Conservation (phyloP, 148 eudicot genomes). For the Camellia lanceoleosa region DNA sequence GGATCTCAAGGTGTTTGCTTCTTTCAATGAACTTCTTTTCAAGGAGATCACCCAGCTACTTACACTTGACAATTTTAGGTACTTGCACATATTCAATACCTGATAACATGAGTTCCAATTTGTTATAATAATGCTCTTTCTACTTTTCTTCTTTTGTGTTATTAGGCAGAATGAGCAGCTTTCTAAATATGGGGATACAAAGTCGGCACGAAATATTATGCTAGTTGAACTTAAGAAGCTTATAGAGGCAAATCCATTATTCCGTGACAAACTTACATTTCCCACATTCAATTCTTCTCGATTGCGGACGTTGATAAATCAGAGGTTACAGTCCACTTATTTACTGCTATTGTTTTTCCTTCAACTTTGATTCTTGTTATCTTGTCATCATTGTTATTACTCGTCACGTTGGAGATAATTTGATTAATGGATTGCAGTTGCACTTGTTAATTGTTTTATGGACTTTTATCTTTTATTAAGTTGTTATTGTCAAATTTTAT, state of each 20-base stretch:
- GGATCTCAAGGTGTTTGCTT: constrained; percentile 53
- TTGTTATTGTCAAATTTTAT: not conserved
- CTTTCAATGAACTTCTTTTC: constrained; percentile 57
- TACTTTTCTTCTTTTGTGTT: not conserved
- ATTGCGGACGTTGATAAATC: constrained; percentile 54
- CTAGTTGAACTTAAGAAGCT: constrained; percentile 57
- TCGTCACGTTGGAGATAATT: not conserved
- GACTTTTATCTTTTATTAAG: not conserved
- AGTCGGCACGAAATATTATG: constrained; percentile 59
- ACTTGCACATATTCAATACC: not conserved
- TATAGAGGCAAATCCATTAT: constrained; percentile 60
- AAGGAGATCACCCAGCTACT: constrained; percentile 61
- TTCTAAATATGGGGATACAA: constrained; percentile 59
- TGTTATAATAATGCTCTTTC: not conserved
- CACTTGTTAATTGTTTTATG: not conserved
- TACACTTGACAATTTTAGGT: constrained; percentile 64
- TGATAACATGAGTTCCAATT: not conserved
- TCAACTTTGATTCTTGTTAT: not conserved
- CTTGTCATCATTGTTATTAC: not conserved
- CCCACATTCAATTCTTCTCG: constrained; percentile 56
- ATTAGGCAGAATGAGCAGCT: constrained; percentile 62
- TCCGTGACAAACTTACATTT: constrained; percentile 53
- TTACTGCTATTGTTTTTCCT: not conserved
- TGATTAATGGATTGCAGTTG: not conserved
- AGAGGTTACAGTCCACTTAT: constrained; percentile 33